These are phyloP conservation scores for Backusella luteola DNA, from an alignment of 192 early-diverging fungal species.

Conservation along the genomic window DNA sequence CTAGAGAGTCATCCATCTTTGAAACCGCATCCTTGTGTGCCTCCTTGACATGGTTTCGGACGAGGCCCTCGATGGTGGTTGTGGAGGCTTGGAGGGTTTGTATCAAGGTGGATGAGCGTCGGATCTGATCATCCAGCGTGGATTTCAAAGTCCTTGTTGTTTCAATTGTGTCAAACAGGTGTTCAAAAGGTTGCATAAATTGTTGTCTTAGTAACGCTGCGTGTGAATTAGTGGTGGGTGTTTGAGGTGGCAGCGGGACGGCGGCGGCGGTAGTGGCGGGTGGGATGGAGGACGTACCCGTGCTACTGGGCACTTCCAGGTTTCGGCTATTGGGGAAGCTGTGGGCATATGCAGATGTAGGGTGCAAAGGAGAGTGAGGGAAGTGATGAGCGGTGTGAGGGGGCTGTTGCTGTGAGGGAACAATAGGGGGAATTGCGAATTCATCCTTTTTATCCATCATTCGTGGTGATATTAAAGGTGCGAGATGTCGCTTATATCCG, in stretches of 20 bases:
- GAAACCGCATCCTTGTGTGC: constrained; percentile 61
- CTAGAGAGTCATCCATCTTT: constrained; percentile 45
- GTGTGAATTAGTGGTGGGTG: constrained; percentile 47
- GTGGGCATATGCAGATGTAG: not conserved
- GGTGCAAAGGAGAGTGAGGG: constrained; percentile 1
- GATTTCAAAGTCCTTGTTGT: constrained; percentile 54
- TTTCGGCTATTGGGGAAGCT: not conserved
- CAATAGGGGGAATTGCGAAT: constrained; percentile 31
- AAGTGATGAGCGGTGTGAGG: constrained; percentile 6
- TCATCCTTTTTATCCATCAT: constrained; percentile 12
- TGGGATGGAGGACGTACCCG: not conserved
- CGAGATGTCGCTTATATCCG: constrained; percentile 10
- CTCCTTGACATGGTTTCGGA: constrained; percentile 69
- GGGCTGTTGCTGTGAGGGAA: constrained; percentile 30
- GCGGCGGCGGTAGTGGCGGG: constrained; percentile 15
- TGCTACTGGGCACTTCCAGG: not conserved
- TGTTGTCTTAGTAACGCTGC: constrained; percentile 43
- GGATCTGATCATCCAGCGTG: constrained; percentile 75
- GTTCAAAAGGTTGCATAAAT: constrained; percentile 54
- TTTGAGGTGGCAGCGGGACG: constrained; percentile 43
- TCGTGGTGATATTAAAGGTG: constrained; percentile 35
- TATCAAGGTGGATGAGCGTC: constrained; percentile 64
- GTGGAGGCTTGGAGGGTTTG: constrained; percentile 70
- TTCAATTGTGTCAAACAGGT: constrained; percentile 56
- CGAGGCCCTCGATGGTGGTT: constrained; percentile 74